Evolutionary conservation across 2,329 filamentous ascomycete species (phyloP), one percentile per base, ranked within the genome.

Genomic region (Didymella keratinophila): DNA sequence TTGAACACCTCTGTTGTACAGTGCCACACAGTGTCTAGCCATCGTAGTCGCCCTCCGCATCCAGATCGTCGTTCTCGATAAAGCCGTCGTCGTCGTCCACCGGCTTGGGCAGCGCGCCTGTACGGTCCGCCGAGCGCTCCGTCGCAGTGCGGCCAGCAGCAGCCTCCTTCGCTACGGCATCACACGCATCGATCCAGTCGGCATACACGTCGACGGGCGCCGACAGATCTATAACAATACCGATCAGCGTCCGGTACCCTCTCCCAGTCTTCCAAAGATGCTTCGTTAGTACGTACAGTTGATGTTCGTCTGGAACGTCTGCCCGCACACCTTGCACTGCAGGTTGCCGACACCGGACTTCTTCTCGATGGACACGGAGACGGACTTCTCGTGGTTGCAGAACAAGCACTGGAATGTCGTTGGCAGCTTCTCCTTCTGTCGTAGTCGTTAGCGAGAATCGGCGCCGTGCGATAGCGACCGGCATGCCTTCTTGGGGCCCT

Each of bases 121-220:
- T 67, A 25, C 74, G 70, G 44, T 73, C 67, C n/a, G 54, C 55
- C 27, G 70, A 69, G 45, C 65, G 62, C 32, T 65, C 64, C 12
- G 63, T 65, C 18, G 70, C 71, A 21, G 41, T 43, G 14, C 73
- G 77, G 37, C 68, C 68, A 14, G 76, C 79, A 18, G 80, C 82
- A 20, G 83, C 81, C 60, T 87, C 83, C 71, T 90, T 88, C 16
- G 88, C 88, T 48, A 91, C 88, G 6, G 86, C 83, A 72, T 92
- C 89, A 74, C 89, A 91, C n/a, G 95, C 95, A 79, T 99, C 95
- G 63, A 99, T 92, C 95, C 95, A 99, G 78, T 98, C 95, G 32
- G 92, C 91, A 74, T 99, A 99, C 8, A 99, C 94, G 75, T 99
- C 95, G 45, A 99, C 93, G 0, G 92, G 87, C 14, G 91, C 91